phyloP scores from a whole-genome alignment of 345 rosid genomes.

The Alliaria petiolata region DNA sequence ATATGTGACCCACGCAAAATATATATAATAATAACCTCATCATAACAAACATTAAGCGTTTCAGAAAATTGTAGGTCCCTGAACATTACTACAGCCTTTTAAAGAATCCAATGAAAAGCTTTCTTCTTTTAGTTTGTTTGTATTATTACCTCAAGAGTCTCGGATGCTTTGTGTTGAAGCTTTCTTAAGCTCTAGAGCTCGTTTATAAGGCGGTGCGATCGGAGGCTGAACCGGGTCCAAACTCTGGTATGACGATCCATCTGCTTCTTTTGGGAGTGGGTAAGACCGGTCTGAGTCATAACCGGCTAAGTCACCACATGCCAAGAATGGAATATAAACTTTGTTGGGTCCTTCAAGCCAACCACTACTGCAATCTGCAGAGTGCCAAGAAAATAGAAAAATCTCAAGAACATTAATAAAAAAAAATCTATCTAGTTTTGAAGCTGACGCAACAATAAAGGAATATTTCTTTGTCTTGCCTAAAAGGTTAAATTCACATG shows the following conservation, averaged over 20 bases:
- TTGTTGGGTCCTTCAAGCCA: constrained; percentile 92
- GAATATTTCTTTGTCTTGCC: constrained; percentile 4
- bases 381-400: constrained; percentile 4
- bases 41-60: constrained; percentile 18
- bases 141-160: constrained; percentile 33
- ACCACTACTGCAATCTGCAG: constrained; percentile 83
- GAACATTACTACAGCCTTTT: constrained; percentile 4
- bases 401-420: not conserved
- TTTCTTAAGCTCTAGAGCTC: constrained; percentile 91
- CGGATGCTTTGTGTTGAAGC: constrained; percentile 55
- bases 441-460: constrained; percentile 8
- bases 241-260: constrained; percentile 70
- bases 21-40: not conserved
- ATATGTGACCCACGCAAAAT: too few species aligned
- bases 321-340: constrained; percentile 88
- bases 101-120: constrained; percentile 49
- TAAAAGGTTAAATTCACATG: constrained; percentile 21
- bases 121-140: constrained; percentile 20
- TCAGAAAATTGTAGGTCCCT: constrained; percentile 22
- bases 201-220: constrained; percentile 84
- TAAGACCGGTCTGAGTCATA: constrained; percentile 93
- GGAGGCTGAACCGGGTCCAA: constrained; percentile 93
- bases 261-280: constrained; percentile 70
- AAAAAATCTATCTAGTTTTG: not conserved
- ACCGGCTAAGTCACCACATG: constrained; percentile 85